Percentiles rank a stretch among this genome's conserved stretches.
phyloP scores from a whole-genome alignment of 352 stramenopile species.

The Pythium utonaiense region DNA sequence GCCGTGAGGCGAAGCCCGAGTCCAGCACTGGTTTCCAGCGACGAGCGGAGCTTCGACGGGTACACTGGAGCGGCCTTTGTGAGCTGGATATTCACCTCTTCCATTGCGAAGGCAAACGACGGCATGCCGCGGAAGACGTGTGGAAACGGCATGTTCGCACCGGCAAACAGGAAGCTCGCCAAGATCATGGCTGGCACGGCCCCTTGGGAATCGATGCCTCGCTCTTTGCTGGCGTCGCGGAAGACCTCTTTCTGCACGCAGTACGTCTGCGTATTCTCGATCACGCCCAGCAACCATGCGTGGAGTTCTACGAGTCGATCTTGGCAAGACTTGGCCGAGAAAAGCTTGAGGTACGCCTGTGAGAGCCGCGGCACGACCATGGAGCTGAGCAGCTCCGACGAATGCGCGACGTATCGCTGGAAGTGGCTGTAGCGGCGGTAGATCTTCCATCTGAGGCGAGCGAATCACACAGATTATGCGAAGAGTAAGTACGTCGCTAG shows the following conservation, averaged over 20 bases:
- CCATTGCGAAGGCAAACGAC: constrained; percentile 63
- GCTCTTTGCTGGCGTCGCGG: neutral
- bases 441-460: constrained; percentile 82
- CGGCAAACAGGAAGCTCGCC: constrained; percentile 65
- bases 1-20: constrained; percentile 59
- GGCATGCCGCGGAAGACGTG: constrained; percentile 63
- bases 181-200: constrained; percentile 54
- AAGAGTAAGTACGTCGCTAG: neutral
- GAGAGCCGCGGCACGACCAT: constrained; percentile 63
- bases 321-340: constrained; percentile 72
- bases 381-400: constrained; percentile 46
- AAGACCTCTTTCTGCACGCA: constrained; percentile 39
- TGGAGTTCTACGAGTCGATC: constrained; percentile 75
- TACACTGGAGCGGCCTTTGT: constrained; percentile 41
- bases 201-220: constrained; percentile 32
- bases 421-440: constrained; percentile 85
- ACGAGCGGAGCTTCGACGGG: constrained; percentile 67
- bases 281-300: constrained; percentile 56
- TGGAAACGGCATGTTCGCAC: constrained; percentile 70
- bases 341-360: constrained; percentile 79
- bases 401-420: constrained; percentile 67
- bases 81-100: constrained; percentile 69
- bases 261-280: constrained; percentile 68
- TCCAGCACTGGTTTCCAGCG: constrained; percentile 43
- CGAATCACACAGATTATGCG: constrained; percentile 7